These are phyloP conservation scores for Plectosphaerella sp. DNA, from an alignment of 2,329 filamentous ascomycete genomes.

Conservation along the genomic window DNA sequence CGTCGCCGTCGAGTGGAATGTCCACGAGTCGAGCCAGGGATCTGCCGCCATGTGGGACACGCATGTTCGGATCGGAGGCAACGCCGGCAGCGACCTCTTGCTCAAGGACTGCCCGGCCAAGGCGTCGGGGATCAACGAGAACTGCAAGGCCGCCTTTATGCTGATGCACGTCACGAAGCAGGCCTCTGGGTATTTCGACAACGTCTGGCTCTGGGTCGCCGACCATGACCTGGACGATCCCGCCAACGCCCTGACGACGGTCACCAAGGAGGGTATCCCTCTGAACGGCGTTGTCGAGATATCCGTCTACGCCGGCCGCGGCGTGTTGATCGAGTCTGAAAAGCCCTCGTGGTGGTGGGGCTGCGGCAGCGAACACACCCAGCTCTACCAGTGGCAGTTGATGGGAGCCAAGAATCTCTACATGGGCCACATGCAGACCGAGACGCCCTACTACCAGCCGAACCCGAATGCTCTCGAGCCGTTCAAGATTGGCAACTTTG, in stretches of 20 bases:
- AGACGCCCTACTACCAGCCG: constrained; percentile 39
- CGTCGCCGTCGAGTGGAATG: constrained; percentile 69
- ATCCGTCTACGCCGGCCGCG: constrained; percentile 27
- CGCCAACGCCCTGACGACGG: constrained; percentile 3
- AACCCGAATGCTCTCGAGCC: constrained; percentile 32
- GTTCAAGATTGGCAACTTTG: constrained; percentile 16
- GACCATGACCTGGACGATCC: constrained; percentile 51
- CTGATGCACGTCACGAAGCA: constrained; percentile 35
- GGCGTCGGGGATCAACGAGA: not conserved
- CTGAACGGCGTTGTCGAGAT: constrained; percentile 15
- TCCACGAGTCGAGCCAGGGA: constrained; percentile 44
- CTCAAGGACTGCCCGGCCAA: constrained; percentile 15
- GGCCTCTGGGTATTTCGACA: constrained; percentile 20
- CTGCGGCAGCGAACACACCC: constrained; percentile 41
- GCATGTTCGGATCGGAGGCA: constrained; percentile 72
- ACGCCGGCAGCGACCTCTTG: constrained; percentile 27
- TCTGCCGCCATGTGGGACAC: constrained; percentile 63
- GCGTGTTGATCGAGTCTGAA: constrained; percentile 25
- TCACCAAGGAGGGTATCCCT: not conserved
- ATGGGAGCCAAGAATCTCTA: constrained; percentile 16
- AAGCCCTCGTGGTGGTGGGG: constrained; percentile 30
- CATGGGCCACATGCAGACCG: constrained; percentile 36
- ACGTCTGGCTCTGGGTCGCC: constrained; percentile 62
- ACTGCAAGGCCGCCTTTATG: constrained; percentile 32
- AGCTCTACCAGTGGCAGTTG: constrained; percentile 35